Evolutionary conservation across 441 rosid genomes (phyloP).

Genomic region (Cnidoscolus chayamansa): DNA sequence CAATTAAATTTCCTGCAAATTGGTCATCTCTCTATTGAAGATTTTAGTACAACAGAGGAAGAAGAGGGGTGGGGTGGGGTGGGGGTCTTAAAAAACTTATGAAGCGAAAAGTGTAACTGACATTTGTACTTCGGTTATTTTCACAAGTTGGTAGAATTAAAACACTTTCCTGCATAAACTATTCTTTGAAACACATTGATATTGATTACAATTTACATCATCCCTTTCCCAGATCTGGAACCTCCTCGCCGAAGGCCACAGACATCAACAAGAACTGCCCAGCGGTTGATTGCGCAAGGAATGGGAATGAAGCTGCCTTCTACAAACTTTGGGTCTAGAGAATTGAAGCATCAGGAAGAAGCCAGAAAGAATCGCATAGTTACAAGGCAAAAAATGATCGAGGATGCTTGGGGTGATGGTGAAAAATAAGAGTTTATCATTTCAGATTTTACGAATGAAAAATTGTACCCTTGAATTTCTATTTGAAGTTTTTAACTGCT

Average conservation of each 20-base stretch:
- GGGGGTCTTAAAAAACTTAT: neutral
- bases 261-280: constrained; percentile 87
- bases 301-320: constrained; percentile 79
- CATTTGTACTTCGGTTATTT: neutral
- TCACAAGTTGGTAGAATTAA: too few species aligned
- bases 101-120: neutral
- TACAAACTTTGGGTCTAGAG: constrained; percentile 53
- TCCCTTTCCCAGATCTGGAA: constrained; percentile 59
- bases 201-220: neutral
- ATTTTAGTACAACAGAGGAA: too few species aligned
- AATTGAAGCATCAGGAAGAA: constrained; percentile 73
- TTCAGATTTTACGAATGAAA: too few species aligned
- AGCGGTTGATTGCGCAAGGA: constrained; percentile 82
- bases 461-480: too few species aligned
- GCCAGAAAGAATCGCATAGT: constrained; percentile 71
- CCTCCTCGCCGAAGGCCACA: constrained; percentile 84
- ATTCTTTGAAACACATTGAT: neutral
- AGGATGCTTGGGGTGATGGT: constrained; percentile 93
- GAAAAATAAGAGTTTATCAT: neutral
- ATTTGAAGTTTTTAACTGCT: too few species aligned
- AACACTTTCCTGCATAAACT: too few species aligned
- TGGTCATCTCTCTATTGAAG: too few species aligned
- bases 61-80: too few species aligned
- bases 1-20: too few species aligned
- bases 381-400: constrained; percentile 68